Percentiles rank a stretch among this genome's conserved stretches.
phyloP scores from a whole-genome alignment of 257 asterid genomes.

The Mentha longifolia region DNA sequence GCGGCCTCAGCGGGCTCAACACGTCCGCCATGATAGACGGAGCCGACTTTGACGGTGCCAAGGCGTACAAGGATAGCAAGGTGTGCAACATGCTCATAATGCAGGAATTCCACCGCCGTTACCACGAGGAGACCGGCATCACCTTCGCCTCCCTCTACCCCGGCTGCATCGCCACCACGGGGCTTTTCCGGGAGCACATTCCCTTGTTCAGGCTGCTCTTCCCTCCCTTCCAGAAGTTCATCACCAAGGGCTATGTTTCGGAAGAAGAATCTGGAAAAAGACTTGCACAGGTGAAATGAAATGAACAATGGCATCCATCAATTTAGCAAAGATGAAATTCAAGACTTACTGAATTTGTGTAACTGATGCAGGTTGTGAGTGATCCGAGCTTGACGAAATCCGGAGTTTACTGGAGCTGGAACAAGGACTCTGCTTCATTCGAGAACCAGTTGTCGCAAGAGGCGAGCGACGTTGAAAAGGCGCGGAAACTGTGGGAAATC shows the following conservation, averaged over 20 bases:
- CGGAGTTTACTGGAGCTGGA: constrained; percentile 99
- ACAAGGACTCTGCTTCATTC: constrained; percentile 84
- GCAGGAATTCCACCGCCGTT: constrained; percentile 93
- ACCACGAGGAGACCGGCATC: constrained; percentile 90
- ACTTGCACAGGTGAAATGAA: constrained; percentile 72
- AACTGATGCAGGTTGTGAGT: constrained; percentile 68
- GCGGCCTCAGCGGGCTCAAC: constrained; percentile 73
- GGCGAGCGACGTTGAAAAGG: constrained; percentile 82
- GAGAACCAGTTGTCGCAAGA: constrained; percentile 87
- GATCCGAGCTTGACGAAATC: constrained; percentile 96
- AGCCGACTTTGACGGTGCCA: constrained; percentile 90
- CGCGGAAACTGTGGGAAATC: constrained; percentile 85
- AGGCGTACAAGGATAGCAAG: constrained; percentile 96
- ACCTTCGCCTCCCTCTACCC: constrained; percentile 90
- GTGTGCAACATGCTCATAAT: constrained; percentile 96
- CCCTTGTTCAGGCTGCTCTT: constrained; percentile 84
- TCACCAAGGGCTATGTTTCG: constrained; percentile 89
- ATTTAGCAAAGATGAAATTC: not conserved
- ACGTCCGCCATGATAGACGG: constrained; percentile 91
- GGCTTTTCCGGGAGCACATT: constrained; percentile 88
- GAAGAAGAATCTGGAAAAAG: constrained; percentile 92
- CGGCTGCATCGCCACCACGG: constrained; percentile 95
- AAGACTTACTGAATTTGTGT: not conserved
- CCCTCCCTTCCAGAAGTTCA: constrained; percentile 89
- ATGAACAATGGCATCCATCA: not conserved